Evolutionary conservation across 306 rosid species (phyloP).

Genomic region (Prunus davidiana): DNA sequence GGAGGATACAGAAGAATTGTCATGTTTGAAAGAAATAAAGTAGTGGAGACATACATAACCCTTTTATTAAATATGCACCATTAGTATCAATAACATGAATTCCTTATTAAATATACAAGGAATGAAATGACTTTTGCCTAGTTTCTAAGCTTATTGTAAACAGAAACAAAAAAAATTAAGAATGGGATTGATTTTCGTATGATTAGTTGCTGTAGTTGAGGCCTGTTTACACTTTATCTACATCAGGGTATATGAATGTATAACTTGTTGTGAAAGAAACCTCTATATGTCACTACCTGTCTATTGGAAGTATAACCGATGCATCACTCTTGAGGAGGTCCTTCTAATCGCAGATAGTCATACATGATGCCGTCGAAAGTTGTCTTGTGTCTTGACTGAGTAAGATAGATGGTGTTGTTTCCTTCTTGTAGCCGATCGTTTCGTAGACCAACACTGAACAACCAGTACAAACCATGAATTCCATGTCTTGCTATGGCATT

Average conservation of each 20-base stretch:
- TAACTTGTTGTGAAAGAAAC: not conserved
- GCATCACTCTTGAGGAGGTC: conserved; percentile 36
- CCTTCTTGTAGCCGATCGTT: conserved; percentile 39
- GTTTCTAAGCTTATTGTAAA: not conserved
- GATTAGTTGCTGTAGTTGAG: not conserved
- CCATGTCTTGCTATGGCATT: conserved; percentile 85
- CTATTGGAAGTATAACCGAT: not conserved
- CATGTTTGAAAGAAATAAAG: not conserved
- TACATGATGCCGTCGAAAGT: conserved; percentile 63
- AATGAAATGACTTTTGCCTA: not conserved
- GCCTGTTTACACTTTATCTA: not conserved
- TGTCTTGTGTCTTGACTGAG: conserved; percentile 34
- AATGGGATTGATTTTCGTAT: not conserved
- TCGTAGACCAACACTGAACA: conserved; percentile 32
- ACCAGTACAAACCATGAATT: conserved; percentile 60
- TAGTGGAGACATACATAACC: not conserved
- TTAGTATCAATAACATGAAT: not conserved
- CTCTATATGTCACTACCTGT: not conserved
- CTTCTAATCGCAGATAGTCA: conserved; percentile 80
- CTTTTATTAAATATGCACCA: not conserved
- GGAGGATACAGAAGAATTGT: too few relatives aligned
- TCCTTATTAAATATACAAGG: not conserved
- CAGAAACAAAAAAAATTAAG: not conserved
- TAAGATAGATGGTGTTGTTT: conserved; percentile 50
- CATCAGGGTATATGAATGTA: not conserved